A percentile compares a stretch with the other conserved stretches of the same genome.
phyloP scores from a whole-genome alignment of 345 rosid species.

The Salix exigua region DNA sequence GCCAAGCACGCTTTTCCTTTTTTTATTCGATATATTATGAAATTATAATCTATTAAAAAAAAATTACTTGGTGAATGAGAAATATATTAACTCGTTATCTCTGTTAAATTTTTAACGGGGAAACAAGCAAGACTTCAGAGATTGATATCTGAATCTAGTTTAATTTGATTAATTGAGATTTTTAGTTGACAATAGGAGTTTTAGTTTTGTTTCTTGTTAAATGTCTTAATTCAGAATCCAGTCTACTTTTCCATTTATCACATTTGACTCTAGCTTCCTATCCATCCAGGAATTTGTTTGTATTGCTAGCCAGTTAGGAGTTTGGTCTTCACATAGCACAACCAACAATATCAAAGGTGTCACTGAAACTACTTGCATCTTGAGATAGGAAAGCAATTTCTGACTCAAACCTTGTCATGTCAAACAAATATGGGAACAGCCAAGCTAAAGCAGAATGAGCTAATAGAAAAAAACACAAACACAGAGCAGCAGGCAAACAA shows the following conservation, averaged over 20 bases:
- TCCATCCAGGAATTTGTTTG: background rate
- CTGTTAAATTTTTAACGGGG: background rate
- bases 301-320: background rate
- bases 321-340: background rate
- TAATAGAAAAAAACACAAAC: background rate
- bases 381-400: background rate
- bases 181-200: background rate
- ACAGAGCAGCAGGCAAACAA: background rate
- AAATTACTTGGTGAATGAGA: background rate
- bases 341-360: background rate
- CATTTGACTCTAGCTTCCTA: background rate
- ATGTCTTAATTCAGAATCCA: background rate
- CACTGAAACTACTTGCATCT: background rate
- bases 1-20: background rate
- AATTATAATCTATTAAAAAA: background rate
- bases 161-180: background rate
- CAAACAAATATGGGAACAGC: background rate
- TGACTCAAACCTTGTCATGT: background rate
- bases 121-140: background rate
- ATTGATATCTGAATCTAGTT: background rate
- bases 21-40: too few relatives aligned
- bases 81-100: background rate
- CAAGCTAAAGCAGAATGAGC: background rate
- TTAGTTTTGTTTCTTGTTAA: background rate
- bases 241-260: background rate